Conservation (phyloP, 345 rosid genomes). For the Pugionium dolabratum region DNA sequence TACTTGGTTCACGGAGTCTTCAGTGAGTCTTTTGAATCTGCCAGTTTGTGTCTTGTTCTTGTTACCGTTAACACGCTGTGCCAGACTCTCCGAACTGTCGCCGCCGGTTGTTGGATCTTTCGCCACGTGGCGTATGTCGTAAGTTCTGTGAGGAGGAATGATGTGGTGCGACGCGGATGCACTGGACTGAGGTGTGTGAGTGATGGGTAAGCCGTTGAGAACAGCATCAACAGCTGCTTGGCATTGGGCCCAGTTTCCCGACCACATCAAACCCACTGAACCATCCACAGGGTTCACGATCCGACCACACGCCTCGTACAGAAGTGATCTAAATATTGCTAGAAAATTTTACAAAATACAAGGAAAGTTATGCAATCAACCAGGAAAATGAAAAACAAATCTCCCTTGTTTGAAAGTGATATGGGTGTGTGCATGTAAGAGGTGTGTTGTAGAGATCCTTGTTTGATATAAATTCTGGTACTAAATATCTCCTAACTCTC, state of each 20-base stretch:
- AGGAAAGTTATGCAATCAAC: conserved; percentile 43
- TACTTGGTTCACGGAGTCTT: conserved; percentile 24
- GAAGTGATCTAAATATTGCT: conserved; percentile 49
- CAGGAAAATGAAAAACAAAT: neutral
- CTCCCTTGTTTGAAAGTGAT: conserved; percentile 3
- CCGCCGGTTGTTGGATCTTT: conserved; percentile 38
- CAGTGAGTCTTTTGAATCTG: conserved; percentile 39
- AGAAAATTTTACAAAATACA: conserved; percentile 34
- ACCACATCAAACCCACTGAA: conserved; percentile 49
- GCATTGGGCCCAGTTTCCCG: conserved; percentile 51
- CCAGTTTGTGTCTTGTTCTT: conserved; percentile 40
- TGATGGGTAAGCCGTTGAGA: conserved; percentile 50
- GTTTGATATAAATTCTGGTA: neutral
- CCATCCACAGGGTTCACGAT: conserved; percentile 45
- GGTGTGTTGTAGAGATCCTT: neutral
- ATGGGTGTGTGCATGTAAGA: conserved; percentile 29
- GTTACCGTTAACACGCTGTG: conserved; percentile 27
- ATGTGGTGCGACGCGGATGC: conserved; percentile 36
- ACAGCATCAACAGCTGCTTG: conserved; percentile 67
- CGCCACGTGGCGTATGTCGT: conserved; percentile 68
- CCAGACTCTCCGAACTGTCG: conserved; percentile 30
- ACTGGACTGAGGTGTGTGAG: conserved; percentile 34
- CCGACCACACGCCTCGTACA: conserved; percentile 50
- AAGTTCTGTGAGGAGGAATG: conserved; percentile 48
- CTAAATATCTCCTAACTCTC: neutral